Conservation (phyloP, 1,139 yeast species). For the Lodderomyces margitis region DNA sequence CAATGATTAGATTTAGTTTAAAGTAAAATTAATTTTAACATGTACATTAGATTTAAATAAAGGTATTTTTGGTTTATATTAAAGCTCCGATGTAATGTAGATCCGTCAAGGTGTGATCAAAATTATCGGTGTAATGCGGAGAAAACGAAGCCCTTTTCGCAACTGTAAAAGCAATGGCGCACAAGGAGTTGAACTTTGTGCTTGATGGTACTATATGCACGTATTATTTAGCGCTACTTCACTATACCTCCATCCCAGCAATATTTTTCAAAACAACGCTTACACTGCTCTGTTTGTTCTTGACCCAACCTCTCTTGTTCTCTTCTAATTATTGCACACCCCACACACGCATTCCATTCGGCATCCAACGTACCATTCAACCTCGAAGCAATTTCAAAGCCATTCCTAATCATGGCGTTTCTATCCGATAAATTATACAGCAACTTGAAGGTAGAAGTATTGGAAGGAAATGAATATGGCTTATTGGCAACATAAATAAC, state of each 20-base stretch:
- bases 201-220: no score
- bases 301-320: slow-evolving; percentile 38
- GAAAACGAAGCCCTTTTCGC: no score
- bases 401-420: slow-evolving; percentile 38
- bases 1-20: slow-evolving; percentile 8
- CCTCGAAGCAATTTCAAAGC: slow-evolving; percentile 33
- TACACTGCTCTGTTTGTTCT: slow-evolving; percentile 39
- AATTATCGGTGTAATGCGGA: no score
- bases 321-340: slow-evolving; percentile 43
- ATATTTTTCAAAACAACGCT: slow-evolving; percentile 36
- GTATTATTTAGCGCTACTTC: no score
- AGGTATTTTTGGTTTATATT: no score
- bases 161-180: no score
- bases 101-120: no score
- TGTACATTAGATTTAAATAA: slow-evolving; percentile 1
- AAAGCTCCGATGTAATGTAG: no score
- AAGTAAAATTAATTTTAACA: neutral
- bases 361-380: slow-evolving; percentile 34
- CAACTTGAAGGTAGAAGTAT: slow-evolving; percentile 36
- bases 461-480: slow-evolving; percentile 37
- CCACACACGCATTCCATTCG: slow-evolving; percentile 42
- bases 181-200: no score
- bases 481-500: slow-evolving; percentile 41
- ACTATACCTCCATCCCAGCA: slow-evolving; percentile 43
- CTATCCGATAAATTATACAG: slow-evolving; percentile 34